A percentile compares a stretch with the other conserved stretches of the same genome.
These are phyloP conservation scores for Nicotiana noctiflora DNA, from an alignment of 257 asterid species.

Conservation along the genomic window DNA sequence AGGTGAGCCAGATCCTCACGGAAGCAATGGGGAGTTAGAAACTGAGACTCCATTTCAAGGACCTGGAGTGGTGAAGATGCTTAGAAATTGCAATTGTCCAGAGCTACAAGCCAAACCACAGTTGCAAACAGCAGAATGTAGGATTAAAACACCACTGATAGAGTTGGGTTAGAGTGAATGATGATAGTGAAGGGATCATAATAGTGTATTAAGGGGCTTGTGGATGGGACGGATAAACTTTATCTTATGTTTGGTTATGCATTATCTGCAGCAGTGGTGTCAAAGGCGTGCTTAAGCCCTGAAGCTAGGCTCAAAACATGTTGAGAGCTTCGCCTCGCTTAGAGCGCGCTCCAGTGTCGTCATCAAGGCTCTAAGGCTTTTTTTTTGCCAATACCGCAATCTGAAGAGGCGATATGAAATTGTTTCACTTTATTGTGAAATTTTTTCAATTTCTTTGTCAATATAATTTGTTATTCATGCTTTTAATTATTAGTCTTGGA, in stretches of 20 bases:
- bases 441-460: too few species aligned
- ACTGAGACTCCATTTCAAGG: slow-evolving; percentile 63
- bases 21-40: slow-evolving; percentile 56
- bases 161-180: background rate
- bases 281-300: too few species aligned
- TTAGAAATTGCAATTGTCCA: background rate
- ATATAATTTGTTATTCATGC: too few species aligned
- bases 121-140: background rate
- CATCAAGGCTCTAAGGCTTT: too few species aligned
- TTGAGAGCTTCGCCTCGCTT: too few species aligned
- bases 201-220: background rate
- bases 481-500: too few species aligned
- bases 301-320: too few species aligned
- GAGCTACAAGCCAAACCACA: background rate
- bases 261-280: background rate
- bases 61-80: slow-evolving; percentile 42
- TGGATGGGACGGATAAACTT: background rate
- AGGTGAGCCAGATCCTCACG: slow-evolving; percentile 74
- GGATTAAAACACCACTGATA: background rate
- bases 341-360: too few species aligned
- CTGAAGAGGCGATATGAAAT: too few species aligned
- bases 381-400: too few species aligned
- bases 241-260: slow-evolving; percentile 4
- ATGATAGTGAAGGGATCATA: background rate
- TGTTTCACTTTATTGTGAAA: too few species aligned